Base-by-base conservation (phyloP, 108 stramenopile species). In the Skeletonema costatum region DNA sequence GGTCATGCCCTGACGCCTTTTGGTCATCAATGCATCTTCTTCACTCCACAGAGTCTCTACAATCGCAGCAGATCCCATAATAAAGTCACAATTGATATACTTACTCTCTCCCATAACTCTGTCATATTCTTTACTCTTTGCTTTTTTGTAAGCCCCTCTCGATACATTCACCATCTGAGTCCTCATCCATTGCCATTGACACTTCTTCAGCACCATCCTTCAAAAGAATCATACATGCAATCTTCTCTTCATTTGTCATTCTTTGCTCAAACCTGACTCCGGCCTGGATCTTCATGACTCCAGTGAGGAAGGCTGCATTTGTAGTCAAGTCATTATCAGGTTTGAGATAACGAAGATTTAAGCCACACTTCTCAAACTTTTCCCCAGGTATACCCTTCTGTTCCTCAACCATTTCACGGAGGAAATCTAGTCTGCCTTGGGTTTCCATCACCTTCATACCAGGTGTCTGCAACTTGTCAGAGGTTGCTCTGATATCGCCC, bases 11-110 rank as follows among this genome's bases (percentile, higher is more conserved):
- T 64, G 70, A n/a, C 70, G 70, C 39, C 70, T 61, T 32, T 71
- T 71, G n/a, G 17, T 64, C 29, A 33, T 46, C 14, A 71, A 19
- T 9, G 39, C 70, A 71, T 71, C 70, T n/a, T 61, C 60, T 60
- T 64, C 61, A 30, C 62, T 71, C 70, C 70, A 71, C n/a, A 71
- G 70, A 63, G n/a, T 19, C 62, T 71, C 70, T 7, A n/a, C 39
- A 50, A 53, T 14, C 5, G 70, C 70, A 19, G 70, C 70, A 63
- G 60, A 62, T 33, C 70, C 70, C 29, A 63, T 16, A 50, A 71
- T 50, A 9, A 71, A 71, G 0, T 29, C 32, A 17, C 70, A 71
- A 64, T 71, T 25, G 32, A 71, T 71, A 30, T 71, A 71, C 14
- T 64, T 32, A 51, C 61, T 63, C 46, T 63, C n/a, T n/a, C 46